Base-by-base conservation (phyloP, 768 basidiomycete species). In the Fomitopsis pulvina region DNA sequence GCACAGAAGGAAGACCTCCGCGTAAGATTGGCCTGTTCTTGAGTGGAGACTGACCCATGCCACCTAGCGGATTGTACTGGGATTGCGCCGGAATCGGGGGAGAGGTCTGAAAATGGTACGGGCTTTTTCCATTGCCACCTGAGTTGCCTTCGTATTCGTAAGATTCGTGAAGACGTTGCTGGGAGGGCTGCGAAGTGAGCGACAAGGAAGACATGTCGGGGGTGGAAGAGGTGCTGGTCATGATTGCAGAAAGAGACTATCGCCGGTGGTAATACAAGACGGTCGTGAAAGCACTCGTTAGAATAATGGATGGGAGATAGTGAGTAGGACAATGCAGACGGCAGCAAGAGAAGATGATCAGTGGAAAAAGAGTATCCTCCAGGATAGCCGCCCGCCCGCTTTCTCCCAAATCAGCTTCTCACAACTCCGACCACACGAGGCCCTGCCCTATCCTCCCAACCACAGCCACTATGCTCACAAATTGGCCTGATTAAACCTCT, bases 131-230 rank as follows among this genome's bases (percentile, higher is more conserved):
- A 48, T 70, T 72, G 67, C 61, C 69, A 57, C 68, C 60, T 63
- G 60, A 69, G 67, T 69, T 71, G 68, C 75, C 78, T 64, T 91
- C 87, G 72, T 84, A 88, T 75, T 89, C 85, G 71, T 87, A 87
- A 83, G 74, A 70, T 68, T 91, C 87, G 73, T 90, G 80, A 76
- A 85, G 80, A 78, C 85, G 86, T 83, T 79, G 85, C 69, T 80
- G 82, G 54, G 79, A 72, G 55, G 72, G 63, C 61, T 70, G 70
- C 42, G 78, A 73, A 68, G 77, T 77, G 67, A 90, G 80, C 61
- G 87, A 83, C 63, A 91, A 71, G 57, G 84, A 74, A 44, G 85
- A 81, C 59, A 92, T 79, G 72, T 90, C 87, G 56, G 88, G 87
- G 34, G 76, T 70, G 41, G 71, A 66, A 27, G 87, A 83, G 58